phyloP scores from a whole-genome alignment of 495 filamentous ascomycete species.

The Neurospora sp. region DNA sequence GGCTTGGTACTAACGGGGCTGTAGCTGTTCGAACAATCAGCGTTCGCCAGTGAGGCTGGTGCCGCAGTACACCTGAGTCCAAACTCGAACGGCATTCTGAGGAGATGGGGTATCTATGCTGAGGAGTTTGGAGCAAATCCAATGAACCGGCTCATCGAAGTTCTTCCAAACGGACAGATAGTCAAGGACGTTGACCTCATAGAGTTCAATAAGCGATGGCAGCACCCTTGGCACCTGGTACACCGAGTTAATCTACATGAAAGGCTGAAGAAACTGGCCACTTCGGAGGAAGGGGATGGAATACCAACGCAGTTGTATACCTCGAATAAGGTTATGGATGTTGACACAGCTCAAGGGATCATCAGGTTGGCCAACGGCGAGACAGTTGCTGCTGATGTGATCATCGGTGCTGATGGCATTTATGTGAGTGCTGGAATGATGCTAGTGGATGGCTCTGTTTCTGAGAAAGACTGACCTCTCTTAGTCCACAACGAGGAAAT shows the following conservation, averaged over 20 bases:
- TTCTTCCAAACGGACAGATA: constrained; percentile 18
- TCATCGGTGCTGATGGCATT: constrained; percentile 34
- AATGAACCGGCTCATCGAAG: constrained; percentile 29
- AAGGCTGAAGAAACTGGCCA: constrained; percentile 34
- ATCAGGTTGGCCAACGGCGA: constrained; percentile 32
- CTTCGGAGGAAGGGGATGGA: constrained; percentile 24
- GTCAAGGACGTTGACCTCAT: constrained; percentile 22
- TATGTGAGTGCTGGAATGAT: constrained; percentile 12
- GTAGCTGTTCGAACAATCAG: constrained; percentile 45
- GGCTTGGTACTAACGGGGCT: background rate
- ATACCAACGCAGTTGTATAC: constrained; percentile 32
- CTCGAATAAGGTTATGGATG: constrained; percentile 31
- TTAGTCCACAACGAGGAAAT: constrained; percentile 23
- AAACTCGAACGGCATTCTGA: constrained; percentile 43
- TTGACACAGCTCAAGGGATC: constrained; percentile 33
- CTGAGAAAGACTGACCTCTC: background rate
- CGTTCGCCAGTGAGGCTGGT: constrained; percentile 42
- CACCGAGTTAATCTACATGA: constrained; percentile 43
- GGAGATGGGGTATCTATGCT: constrained; percentile 29
- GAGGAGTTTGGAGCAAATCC: constrained; percentile 22
- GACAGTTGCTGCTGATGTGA: constrained; percentile 23
- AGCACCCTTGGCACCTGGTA: constrained; percentile 41
- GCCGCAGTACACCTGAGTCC: constrained; percentile 46
- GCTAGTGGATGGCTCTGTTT: background rate
- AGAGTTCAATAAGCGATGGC: constrained; percentile 32